Evolutionary conservation across 2,329 filamentous ascomycete genomes (phyloP), one percentile per base, ranked within the genome.

Genomic region (Aspergillus caelatus): DNA sequence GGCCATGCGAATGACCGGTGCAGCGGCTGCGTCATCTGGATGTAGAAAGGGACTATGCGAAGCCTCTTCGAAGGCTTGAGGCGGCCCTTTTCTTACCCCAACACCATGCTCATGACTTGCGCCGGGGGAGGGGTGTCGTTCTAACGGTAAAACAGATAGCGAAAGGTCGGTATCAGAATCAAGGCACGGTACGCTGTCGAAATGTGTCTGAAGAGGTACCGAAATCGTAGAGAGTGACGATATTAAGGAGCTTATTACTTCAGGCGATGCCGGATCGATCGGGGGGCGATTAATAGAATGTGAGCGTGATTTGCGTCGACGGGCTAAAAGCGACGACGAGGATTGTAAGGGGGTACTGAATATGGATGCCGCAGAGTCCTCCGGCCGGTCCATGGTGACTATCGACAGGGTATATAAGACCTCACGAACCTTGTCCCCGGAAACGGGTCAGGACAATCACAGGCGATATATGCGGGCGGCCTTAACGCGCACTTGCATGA

Each of bases 1-100:
- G 36, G 92, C 87, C 36, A 94, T 96, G 67, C 90, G 89, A 70
- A 96, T 86, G 60, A 94, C 86, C 21, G 93, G 93, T 14, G 92
- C 80, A 65, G 83, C 81, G 36, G 85, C 86, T 48, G 85, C 85
- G 78, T 88, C 84, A 74, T 87, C 84, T 41, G 83, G 79, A 67
- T 83, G 81, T 60, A 83, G 67, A 68, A 82, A 80, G 56, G 81
- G 78, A 41, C 84, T 81, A 56, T 85, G 81, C 52, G 81, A 73
- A 14, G 83, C 72, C 21, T 86, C 82, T 58, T 83, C 82, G 5
- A 84, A 80, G 54, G 84, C 80, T 57, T 84, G 81, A 75, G 87
- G 90, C 63, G 87, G 84, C 63, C 89, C 87, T 83, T 92, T 92
- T 74, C 92, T 91, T 78, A 92, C 86, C 54, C 91, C 89, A 74